Evolutionary conservation across 1,284 basidiomycete genomes (phyloP), one percentile per base, ranked within the genome.

Genomic region (Puccinia horiana): DNA sequence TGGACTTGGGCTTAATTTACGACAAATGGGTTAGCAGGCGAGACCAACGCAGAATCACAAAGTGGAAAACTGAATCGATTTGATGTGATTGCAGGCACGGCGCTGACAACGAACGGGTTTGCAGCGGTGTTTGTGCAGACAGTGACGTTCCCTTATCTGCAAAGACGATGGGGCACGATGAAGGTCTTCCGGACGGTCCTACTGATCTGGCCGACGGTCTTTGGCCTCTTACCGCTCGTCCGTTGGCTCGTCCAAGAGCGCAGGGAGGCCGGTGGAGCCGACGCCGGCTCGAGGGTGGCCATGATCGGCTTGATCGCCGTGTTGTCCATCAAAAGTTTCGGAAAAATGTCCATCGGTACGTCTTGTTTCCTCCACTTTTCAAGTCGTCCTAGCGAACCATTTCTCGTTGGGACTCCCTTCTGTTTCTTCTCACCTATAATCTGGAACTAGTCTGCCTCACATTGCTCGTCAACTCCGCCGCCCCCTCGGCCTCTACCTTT

Each of bases 41-140:
- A 54, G 16, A 63, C 35, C 18, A 40, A 35, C 29, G 11, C 58
- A 12, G 29, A 35, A 61, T 18, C 23, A n/a, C 12, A 9, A 5
- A 14, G 20, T n/a, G 23, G 11, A 8, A 16, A 32, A n/a, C 23
- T 47, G 37, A 42, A 44, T 11, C 65, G 42, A n/a, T 23, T 20
- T 5, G 1, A 14, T 14, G 40, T 49, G 42, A 52, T 16, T 79
- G 1, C 47, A 81, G 79, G 79, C 35, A 73, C 70, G 4, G 69
- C 70, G 16, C 79, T 81, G 11, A 81, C 67, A 18, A 65, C 70
- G n/a, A 74, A 81, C 44, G 79, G 79, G 11, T 63, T 81, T 44
- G 70, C 47, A 11, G 44, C 79, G 8, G 58, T 81, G 4, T 23
- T 73, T 26, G 26, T 81, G 11, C 79, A 81, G n/a, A 81, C 58